Percentiles rank a stretch among this genome's conserved stretches.
phyloP scores from a whole-genome alignment of 2,329 filamentous ascomycete genomes.

The Bipolaris sorokiniana region DNA sequence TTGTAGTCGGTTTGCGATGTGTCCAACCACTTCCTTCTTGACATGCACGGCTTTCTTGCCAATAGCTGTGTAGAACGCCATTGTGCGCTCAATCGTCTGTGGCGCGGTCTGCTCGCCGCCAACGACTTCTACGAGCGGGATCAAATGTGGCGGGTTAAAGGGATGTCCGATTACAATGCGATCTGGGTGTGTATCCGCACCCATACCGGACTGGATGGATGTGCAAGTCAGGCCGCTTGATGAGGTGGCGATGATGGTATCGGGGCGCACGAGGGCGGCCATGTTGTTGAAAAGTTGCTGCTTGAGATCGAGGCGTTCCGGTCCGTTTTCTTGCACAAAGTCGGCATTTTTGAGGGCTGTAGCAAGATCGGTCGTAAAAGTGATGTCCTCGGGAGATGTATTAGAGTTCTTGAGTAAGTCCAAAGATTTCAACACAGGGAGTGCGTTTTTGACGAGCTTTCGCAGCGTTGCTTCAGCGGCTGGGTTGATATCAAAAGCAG shows the following conservation, averaged over 20 bases:
- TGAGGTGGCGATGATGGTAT: constrained; percentile 51
- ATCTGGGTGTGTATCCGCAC: constrained; percentile 36
- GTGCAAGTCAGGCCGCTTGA: constrained; percentile 40
- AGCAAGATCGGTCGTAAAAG: background rate
- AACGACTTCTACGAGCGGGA: constrained; percentile 57
- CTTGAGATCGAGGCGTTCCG: constrained; percentile 52
- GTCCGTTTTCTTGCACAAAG: constrained; percentile 43
- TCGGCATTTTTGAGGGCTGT: constrained; percentile 5
- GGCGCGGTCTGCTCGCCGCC: constrained; percentile 22
- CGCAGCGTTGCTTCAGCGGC: constrained; percentile 34
- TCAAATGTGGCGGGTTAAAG: constrained; percentile 58
- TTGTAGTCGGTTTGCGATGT: constrained; percentile 56
- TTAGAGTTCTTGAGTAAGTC: background rate
- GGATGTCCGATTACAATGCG: constrained; percentile 52
- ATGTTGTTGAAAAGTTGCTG: constrained; percentile 47
- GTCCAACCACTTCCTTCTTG: constrained; percentile 51
- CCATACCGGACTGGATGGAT: constrained; percentile 41
- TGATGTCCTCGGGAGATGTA: background rate
- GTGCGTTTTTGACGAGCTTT: constrained; percentile 1
- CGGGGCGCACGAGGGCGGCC: constrained; percentile 33
- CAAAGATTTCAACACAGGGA: background rate
- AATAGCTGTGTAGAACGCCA: constrained; percentile 50
- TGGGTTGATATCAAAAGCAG: constrained; percentile 51
- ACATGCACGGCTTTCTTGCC: constrained; percentile 47
- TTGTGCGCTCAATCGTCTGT: constrained; percentile 32